These are phyloP conservation scores for Globisporangium recalcitrans DNA, from an alignment of 352 stramenopile species.

Conservation along the genomic window DNA sequence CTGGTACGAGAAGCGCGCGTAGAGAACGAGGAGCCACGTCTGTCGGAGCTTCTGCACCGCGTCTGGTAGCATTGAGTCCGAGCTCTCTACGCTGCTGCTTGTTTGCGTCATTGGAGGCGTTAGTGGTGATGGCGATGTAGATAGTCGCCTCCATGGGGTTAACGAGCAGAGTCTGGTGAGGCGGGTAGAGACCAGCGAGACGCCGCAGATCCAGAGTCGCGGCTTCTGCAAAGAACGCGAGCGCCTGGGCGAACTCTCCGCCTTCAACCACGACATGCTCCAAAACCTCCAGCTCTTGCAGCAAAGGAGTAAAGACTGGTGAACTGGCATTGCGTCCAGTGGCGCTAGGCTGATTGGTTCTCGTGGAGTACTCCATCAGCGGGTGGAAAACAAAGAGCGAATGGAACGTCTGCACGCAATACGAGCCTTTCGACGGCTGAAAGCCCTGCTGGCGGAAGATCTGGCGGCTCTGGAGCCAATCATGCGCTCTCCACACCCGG, in stretches of 20 bases:
- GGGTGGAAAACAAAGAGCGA: constrained; percentile 28
- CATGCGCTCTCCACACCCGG: constrained; percentile 13
- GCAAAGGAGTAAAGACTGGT: not conserved
- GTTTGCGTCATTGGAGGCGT: not conserved
- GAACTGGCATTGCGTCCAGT: not conserved
- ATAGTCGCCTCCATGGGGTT: not conserved
- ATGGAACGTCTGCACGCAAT: constrained; percentile 24
- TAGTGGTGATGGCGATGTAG: not conserved
- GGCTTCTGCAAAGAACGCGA: constrained; percentile 36
- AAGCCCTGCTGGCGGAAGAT: constrained; percentile 22
- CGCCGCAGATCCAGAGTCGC: constrained; percentile 27
- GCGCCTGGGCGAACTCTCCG: constrained; percentile 24
- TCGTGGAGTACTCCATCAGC: not conserved
- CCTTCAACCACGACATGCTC: constrained; percentile 46
- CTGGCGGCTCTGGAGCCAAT: constrained; percentile 20
- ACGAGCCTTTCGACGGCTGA: constrained; percentile 37
- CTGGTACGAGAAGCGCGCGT: constrained; percentile 31
- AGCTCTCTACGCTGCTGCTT: not conserved
- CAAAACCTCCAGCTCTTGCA: constrained; percentile 22
- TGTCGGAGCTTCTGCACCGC: not conserved
- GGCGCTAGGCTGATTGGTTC: not conserved
- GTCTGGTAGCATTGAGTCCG: not conserved
- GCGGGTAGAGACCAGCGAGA: constrained; percentile 9
- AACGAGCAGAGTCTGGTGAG: not conserved
- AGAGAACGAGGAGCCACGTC: constrained; percentile 23